Evolutionary conservation across 2,329 filamentous ascomycete species (phyloP).

Genomic region (Pyrenochaeta sp.): DNA sequence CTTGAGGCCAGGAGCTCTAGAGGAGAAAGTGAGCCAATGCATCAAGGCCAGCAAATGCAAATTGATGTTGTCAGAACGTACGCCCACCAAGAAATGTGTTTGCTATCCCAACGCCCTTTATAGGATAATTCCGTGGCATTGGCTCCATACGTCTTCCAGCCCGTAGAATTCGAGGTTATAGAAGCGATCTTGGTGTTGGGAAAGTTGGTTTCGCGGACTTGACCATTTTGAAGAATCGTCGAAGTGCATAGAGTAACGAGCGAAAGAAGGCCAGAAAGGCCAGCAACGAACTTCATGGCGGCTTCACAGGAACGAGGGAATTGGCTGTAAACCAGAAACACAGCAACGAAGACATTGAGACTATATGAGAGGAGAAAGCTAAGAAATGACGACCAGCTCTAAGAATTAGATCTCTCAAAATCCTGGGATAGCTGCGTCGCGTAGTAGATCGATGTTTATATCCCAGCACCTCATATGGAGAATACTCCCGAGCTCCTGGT

Average conservation of each 20-base stretch:
- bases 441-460: not conserved
- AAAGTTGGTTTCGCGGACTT: constrained; percentile 48
- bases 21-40: not conserved
- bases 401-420: not conserved
- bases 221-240: constrained; percentile 55
- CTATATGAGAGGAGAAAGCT: not conserved
- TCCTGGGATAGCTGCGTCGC: not conserved
- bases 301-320: constrained; percentile 3
- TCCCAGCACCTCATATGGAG: not conserved
- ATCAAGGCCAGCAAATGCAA: not conserved
- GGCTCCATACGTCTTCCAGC: constrained; percentile 59
- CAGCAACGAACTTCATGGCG: constrained; percentile 18
- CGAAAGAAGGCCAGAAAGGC: constrained; percentile 13
- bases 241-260: constrained; percentile 35
- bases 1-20: constrained; percentile 59
- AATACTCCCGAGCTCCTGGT: not conserved
- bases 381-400: not conserved
- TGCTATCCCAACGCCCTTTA: constrained; percentile 69
- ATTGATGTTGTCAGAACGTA: constrained; percentile 40
- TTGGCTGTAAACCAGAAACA: not conserved
- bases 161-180: constrained; percentile 38
- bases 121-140: constrained; percentile 65
- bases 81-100: constrained; percentile 68
- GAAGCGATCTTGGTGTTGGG: constrained; percentile 44
- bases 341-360: not conserved